These are phyloP conservation scores for Ganoderma boninense DNA, from an alignment of 1,284 basidiomycete species.

Conservation along the genomic window DNA sequence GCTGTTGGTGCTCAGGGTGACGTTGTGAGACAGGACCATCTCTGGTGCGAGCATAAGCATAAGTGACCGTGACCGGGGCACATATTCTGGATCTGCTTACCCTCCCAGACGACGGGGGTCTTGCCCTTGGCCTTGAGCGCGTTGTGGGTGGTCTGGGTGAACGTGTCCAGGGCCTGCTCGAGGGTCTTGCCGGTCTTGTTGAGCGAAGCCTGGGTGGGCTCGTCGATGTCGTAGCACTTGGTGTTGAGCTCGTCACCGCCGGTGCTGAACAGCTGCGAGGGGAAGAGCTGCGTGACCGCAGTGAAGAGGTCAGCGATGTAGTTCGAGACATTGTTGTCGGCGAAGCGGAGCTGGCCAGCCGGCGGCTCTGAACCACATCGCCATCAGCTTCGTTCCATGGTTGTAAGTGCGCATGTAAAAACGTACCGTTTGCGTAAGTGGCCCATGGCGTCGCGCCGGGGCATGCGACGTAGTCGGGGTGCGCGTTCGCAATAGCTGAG, in stretches of 20 bases:
- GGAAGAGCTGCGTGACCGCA: conserved; percentile 54
- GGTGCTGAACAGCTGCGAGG: conserved; percentile 73
- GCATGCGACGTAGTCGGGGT: conserved; percentile 83
- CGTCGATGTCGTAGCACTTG: conserved; percentile 73
- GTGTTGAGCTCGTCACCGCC: conserved; percentile 88
- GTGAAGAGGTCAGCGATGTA: conserved; percentile 58
- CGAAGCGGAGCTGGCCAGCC: conserved; percentile 81
- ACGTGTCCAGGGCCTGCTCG: conserved; percentile 68
- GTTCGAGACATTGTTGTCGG: conserved; percentile 49
- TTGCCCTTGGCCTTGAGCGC: conserved; percentile 55
- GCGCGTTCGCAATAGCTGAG: conserved; percentile 66
- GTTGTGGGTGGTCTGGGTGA: conserved; percentile 64
- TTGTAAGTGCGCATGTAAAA: neutral
- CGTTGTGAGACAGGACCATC: conserved; percentile 73
- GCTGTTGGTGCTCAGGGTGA: conserved; percentile 63
- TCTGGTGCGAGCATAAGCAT: conserved; percentile 47
- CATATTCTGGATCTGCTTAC: conserved; percentile 37
- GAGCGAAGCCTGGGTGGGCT: conserved; percentile 62
- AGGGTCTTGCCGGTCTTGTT: conserved; percentile 59
- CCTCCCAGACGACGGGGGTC: conserved; percentile 78
- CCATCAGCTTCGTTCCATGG: conserved; percentile 7
- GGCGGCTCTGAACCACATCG: conserved; percentile 65
- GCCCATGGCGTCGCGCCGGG: conserved; percentile 69
- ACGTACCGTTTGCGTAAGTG: conserved; percentile 63
- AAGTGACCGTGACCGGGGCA: neutral